Conservation (phyloP, 768 basidiomycete genomes). For the Pleurotus pulmonarius region DNA sequence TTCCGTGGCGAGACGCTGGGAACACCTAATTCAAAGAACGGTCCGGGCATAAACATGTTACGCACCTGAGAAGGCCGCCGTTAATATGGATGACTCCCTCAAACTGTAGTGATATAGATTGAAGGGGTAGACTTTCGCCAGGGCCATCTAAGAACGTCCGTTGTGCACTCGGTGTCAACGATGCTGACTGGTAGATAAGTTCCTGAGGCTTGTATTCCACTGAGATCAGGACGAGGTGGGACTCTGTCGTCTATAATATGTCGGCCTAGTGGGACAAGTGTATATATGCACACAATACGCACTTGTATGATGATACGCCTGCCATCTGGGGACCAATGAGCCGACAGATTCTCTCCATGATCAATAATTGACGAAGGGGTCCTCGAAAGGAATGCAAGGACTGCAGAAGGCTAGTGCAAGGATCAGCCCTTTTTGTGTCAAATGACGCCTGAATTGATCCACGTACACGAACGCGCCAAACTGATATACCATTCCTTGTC, state of each 20-base stretch:
- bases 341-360: conserved; percentile 77
- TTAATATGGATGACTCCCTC: conserved; percentile 83
- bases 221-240: conserved; percentile 73
- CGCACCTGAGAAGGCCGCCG: conserved; percentile 67
- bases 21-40: conserved; percentile 8
- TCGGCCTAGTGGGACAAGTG: not conserved
- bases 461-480: conserved; percentile 82
- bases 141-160: conserved; percentile 74
- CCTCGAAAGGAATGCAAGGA: conserved; percentile 70
- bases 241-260: conserved; percentile 65
- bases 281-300: conserved; percentile 18
- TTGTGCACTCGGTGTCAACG: conserved; percentile 51
- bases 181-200: conserved; percentile 49
- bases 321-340: conserved; percentile 84
- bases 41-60: not conserved
- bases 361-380: conserved; percentile 73
- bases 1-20: conserved; percentile 72
- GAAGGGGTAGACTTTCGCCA: conserved; percentile 73
- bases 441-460: not conserved
- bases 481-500: conserved; percentile 64
- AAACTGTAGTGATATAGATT: conserved; percentile 64
- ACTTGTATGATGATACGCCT: conserved; percentile 79
- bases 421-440: not conserved
- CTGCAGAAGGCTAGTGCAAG: conserved; percentile 57
- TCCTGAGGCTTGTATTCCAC: conserved; percentile 57